These are phyloP conservation scores for Peniophora sp. DNA, from an alignment of 1,284 basidiomycete genomes.

Conservation along the genomic window DNA sequence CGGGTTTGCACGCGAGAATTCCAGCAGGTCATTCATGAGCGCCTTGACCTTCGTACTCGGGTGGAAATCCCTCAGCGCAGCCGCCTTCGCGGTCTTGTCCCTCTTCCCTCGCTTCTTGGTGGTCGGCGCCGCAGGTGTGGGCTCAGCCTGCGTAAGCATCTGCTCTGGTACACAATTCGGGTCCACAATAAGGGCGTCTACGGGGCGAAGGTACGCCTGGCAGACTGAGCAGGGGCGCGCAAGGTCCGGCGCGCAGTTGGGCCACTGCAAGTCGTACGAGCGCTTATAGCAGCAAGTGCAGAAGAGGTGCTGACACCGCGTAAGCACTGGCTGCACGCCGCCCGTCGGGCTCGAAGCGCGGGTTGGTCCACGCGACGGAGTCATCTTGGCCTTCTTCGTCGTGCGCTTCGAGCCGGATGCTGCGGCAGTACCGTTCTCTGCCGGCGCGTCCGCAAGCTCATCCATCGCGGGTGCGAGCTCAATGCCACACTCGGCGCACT, in stretches of 20 bases:
- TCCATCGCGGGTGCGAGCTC: slow-evolving; percentile 62
- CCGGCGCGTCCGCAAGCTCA: slow-evolving; percentile 37
- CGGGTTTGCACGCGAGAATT: slow-evolving; percentile 73
- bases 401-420: slow-evolving; percentile 46
- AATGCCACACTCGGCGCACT: slow-evolving; percentile 80
- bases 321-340: slow-evolving; percentile 59
- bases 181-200: slow-evolving; percentile 74
- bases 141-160: slow-evolving; percentile 23
- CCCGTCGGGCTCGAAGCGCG: slow-evolving; percentile 57
- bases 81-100: slow-evolving; percentile 62
- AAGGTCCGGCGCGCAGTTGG: slow-evolving; percentile 51
- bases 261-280: slow-evolving; percentile 74
- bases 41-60: slow-evolving; percentile 84
- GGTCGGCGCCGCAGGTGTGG: slow-evolving; percentile 26
- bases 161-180: too few species aligned
- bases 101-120: slow-evolving; percentile 64
- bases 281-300: slow-evolving; percentile 78
- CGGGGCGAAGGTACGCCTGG: slow-evolving; percentile 49
- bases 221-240: slow-evolving; percentile 70
- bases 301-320: slow-evolving; percentile 91
- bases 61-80: slow-evolving; percentile 50
- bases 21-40: slow-evolving; percentile 67
- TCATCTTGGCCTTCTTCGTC: slow-evolving; percentile 48
- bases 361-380: slow-evolving; percentile 55
- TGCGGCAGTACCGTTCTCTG: slow-evolving; percentile 40